phyloP scores from a whole-genome alignment of 768 basidiomycete species.

The Floccularia luteovirens region DNA sequence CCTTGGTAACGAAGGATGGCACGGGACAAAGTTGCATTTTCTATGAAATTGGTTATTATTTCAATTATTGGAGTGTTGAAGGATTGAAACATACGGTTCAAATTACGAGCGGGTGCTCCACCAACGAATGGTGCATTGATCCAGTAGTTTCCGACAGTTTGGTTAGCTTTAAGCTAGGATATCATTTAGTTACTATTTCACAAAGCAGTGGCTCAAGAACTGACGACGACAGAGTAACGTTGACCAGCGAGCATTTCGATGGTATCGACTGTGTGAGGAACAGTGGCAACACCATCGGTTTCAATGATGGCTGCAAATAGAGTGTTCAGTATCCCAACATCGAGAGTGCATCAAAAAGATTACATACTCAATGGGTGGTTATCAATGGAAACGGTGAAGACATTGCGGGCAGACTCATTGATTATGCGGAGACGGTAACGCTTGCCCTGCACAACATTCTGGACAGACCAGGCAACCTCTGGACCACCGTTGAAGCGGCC shows the following conservation, averaged over 20 bases:
- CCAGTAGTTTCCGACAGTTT: conserved; percentile 33
- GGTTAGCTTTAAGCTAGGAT: conserved; percentile 22
- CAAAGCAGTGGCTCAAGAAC: neutral
- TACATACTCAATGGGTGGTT: conserved; percentile 8
- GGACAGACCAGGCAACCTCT: conserved; percentile 21
- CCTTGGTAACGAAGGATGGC: conserved; percentile 28
- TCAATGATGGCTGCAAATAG: conserved; percentile 19
- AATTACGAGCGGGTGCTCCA: conserved; percentile 13
- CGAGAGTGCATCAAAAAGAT: neutral
- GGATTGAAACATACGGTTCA: conserved; percentile 10
- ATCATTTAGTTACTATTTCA: conserved; percentile 2
- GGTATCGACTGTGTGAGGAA: conserved; percentile 19
- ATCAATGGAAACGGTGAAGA: conserved; percentile 22
- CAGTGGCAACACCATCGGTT: conserved; percentile 21
- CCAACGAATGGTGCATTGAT: conserved; percentile 20
- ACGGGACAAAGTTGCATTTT: conserved; percentile 20
- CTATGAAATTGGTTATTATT: conserved; percentile 7
- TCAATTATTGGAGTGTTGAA: neutral
- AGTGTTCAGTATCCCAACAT: neutral
- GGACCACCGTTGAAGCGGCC: conserved; percentile 33
- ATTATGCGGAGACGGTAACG: conserved; percentile 43
- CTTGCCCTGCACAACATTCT: conserved; percentile 24
- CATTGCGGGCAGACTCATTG: conserved; percentile 30
- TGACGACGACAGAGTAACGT: conserved; percentile 28
- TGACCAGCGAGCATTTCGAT: conserved; percentile 33